phyloP scores from a whole-genome alignment of 345 rosid genomes.

The Eucalyptus tenuipes region DNA sequence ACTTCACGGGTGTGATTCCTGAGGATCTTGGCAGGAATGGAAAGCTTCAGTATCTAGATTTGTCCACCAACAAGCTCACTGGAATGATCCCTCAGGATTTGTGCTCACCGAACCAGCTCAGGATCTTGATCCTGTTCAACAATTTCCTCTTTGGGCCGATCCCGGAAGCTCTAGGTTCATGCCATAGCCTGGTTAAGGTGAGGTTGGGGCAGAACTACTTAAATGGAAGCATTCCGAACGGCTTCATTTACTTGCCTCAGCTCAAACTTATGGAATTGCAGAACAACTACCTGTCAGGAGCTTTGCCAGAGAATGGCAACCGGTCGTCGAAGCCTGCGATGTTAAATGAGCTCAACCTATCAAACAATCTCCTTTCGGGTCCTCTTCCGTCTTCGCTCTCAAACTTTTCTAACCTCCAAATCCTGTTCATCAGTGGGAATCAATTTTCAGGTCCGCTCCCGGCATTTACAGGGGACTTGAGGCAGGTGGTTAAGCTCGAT shows the following conservation, averaged over 20 bases:
- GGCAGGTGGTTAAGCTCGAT: conserved; percentile 35
- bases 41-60: conserved; percentile 35
- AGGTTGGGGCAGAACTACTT: conserved; percentile 60
- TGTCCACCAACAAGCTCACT: conserved; percentile 68
- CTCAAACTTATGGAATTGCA: conserved; percentile 46
- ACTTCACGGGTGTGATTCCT: conserved; percentile 59
- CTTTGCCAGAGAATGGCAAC: conserved; percentile 20
- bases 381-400: conserved; percentile 37
- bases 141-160: conserved; percentile 58
- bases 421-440: conserved; percentile 42
- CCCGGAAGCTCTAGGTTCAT: conserved; percentile 43
- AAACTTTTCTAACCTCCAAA: conserved; percentile 39
- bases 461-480: conserved; percentile 25
- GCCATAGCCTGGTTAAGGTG: conserved; percentile 34
- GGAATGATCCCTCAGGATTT: conserved; percentile 40
- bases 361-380: conserved; percentile 44
- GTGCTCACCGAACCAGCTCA: conserved; percentile 31
- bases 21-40: conserved; percentile 39
- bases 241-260: conserved; percentile 58
- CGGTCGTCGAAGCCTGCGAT: conserved; percentile 14
- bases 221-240: conserved; percentile 44
- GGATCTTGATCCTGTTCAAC: conserved; percentile 26
- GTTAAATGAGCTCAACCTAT: conserved; percentile 43
- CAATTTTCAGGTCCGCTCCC: conserved; percentile 41
- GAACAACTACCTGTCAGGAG: conserved; percentile 42